Conservation (phyloP, 768 basidiomycete genomes). For the Cyathus striatus region DNA sequence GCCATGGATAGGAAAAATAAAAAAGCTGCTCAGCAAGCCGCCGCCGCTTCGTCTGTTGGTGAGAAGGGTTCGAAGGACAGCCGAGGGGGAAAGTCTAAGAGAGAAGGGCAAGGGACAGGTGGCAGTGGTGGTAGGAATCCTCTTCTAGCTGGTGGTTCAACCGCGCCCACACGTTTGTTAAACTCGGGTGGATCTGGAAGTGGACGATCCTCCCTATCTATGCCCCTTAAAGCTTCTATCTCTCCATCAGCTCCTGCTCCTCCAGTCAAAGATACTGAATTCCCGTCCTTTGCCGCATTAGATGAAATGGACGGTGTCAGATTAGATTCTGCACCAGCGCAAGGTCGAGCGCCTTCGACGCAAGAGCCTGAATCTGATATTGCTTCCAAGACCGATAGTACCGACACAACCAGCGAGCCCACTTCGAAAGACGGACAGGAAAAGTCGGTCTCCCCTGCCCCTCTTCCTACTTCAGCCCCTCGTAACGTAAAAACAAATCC, state of each 20-base stretch:
- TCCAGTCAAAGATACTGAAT: conserved; percentile 70
- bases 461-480: conserved; percentile 54
- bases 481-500: conserved; percentile 37
- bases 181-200: conserved; percentile 24
- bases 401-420: not conserved
- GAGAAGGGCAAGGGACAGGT: conserved; percentile 20
- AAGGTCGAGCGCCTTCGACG: conserved; percentile 19
- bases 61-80: conserved; percentile 20
- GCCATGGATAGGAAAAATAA: conserved; percentile 98
- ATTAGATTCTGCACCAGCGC: conserved; percentile 40
- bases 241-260: conserved; percentile 79
- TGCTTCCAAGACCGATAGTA: conserved; percentile 5
- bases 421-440: conserved; percentile 4
- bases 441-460: conserved; percentile 28
- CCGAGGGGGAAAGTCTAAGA: conserved; percentile 28
- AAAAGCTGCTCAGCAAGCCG: conserved; percentile 75
- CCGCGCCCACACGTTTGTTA: conserved; percentile 56
- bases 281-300: conserved; percentile 61
- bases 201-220: conserved; percentile 56
- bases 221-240: conserved; percentile 66
- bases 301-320: conserved; percentile 50
- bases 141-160: conserved; percentile 51
- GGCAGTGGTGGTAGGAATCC: conserved; percentile 25
- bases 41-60: conserved; percentile 38
- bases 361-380: conserved; percentile 1